Conservation (phyloP, 1,284 basidiomycete species). For the Pseudomicrostroma phylloplanum region DNA sequence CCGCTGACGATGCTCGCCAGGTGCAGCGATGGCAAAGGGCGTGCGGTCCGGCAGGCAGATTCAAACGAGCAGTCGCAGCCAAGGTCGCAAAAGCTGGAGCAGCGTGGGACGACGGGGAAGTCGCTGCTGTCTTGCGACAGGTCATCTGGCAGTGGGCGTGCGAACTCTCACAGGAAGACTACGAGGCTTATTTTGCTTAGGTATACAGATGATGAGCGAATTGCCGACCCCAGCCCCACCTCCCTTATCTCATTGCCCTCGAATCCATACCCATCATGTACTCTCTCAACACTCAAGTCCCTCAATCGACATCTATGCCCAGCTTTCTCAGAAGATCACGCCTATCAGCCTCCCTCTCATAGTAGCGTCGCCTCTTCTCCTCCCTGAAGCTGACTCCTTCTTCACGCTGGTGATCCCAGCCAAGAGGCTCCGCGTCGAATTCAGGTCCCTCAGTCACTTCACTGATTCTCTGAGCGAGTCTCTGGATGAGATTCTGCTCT, state of each 20-base stretch:
- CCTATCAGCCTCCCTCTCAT: constrained; percentile 27
- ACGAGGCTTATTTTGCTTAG: constrained; percentile 21
- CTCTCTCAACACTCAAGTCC: too few relatives aligned
- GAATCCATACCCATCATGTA: too few relatives aligned
- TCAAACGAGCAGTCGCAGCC: constrained; percentile 52
- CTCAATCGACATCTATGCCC: constrained; percentile 24
- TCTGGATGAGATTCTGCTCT: constrained; percentile 37
- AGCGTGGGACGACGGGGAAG: constrained; percentile 46
- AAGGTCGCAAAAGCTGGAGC: constrained; percentile 48
- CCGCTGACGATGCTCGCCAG: constrained; percentile 54
- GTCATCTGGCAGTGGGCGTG: constrained; percentile 50
- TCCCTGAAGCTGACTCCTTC: constrained; percentile 18
- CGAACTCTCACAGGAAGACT: constrained; percentile 42
- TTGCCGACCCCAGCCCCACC: too few relatives aligned
- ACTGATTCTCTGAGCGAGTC: constrained; percentile 39
- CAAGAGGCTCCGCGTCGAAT: constrained; percentile 22
- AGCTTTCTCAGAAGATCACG: constrained; percentile 27
- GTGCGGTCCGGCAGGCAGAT: constrained; percentile 53
- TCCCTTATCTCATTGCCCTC: too few relatives aligned
- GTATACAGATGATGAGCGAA: too few relatives aligned
- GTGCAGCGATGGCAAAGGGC: constrained; percentile 54
- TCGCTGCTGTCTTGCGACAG: constrained; percentile 32
- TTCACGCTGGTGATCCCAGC: constrained; percentile 6
- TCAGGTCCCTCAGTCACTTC: constrained; percentile 9
- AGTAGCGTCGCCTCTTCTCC: constrained; percentile 23